Evolutionary conservation across 73 alveolate species (phyloP).

Genomic region (Tetrahymena borealis): DNA sequence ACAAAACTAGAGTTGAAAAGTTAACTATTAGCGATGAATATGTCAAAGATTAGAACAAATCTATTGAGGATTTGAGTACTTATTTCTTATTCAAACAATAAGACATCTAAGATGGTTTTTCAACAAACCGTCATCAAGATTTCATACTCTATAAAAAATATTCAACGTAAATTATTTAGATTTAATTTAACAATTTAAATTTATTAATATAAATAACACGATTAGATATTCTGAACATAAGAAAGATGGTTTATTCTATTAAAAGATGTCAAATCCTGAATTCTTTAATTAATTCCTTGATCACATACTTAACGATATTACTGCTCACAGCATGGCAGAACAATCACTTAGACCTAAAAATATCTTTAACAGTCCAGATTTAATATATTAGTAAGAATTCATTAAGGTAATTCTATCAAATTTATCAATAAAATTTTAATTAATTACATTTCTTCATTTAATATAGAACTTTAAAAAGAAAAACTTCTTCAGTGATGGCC

Average conservation of each 20-base stretch:
- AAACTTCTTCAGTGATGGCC: neutral
- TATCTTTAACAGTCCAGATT: neutral
- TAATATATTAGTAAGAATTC: neutral
- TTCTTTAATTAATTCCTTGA: neutral
- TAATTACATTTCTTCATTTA: neutral
- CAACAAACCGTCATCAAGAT: neutral
- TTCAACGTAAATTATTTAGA: neutral
- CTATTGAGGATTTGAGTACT: neutral
- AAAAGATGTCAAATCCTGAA: neutral
- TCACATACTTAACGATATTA: neutral
- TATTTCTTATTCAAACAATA: neutral
- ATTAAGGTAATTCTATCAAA: neutral
- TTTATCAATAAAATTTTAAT: neutral
- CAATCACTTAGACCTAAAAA: neutral
- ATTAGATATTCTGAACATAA: neutral
- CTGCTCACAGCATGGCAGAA: neutral
- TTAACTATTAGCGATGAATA: neutral
- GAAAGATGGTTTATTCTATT: neutral
- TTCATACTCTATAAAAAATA: neutral
- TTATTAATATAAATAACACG: no score
- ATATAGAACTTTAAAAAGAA: neutral
- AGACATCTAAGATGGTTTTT: neutral
- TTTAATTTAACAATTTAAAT: no score
- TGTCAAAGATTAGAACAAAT: neutral
- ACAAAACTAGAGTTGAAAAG: neutral